Evolutionary conservation across 257 asterid genomes (phyloP), one percentile per base, ranked within the genome.

Genomic region (Gynochthodes officinalis): DNA sequence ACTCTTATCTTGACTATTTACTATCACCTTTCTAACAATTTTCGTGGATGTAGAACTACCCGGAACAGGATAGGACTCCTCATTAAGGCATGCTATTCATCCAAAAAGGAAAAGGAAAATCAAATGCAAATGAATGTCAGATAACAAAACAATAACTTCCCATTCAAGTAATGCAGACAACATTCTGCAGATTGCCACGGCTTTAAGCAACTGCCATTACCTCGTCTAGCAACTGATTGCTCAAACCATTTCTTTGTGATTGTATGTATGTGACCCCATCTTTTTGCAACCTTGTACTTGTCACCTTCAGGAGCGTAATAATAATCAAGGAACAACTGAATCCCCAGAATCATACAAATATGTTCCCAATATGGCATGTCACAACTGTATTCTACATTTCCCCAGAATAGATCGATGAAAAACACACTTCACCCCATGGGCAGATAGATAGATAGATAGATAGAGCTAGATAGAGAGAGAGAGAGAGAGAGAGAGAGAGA

Each of bases 191-290:
- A 66, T 33, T 33, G 64, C 23, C 25, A 74, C 52, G 74, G 74
- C 79, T 61, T 74, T 58, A 71, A 55, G 77, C 75, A 64, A 7
- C 0, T 30, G 40, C 50, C 69, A 75, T 77, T 81, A 95, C 99
- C 99, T 95, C 91, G 84, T 82, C 96, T 86, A 77, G 89, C 89
- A 78, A 87, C 83, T 75, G 95, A 92, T 70, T 95, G 99, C 68
- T 85, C 91, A 82, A 89, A 84, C 99, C 99, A 95, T 81, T 84
- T 92, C 82, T 68, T 82, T 74, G 85, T 82, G 69, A 95, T 88
- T 75, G 85, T 81, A 77, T 75, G 71, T 77, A 90, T 83, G 79
- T 59, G 78, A 61, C 97, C 97, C 99, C 98, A 92, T 77, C 82
- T 82, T 82, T 78, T 92, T 39, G 99, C 97, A 83, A 92, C 98